A percentile compares a stretch with the other conserved stretches of the same genome.
These are phyloP conservation scores for Lentinus brumalis DNA, from an alignment of 768 basidiomycete genomes.

Conservation along the genomic window DNA sequence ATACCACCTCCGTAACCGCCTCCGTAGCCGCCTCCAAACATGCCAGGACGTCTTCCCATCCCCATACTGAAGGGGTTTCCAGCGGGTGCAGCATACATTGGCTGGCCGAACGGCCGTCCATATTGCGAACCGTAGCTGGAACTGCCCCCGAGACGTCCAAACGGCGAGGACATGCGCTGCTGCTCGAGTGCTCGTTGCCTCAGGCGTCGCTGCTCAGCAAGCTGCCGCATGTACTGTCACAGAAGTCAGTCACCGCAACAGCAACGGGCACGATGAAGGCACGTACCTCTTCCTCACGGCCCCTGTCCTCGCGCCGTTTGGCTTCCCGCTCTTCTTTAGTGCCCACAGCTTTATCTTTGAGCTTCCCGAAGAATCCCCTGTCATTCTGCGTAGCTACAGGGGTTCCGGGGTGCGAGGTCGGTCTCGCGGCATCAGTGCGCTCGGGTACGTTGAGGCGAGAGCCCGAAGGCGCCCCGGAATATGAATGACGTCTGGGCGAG, in stretches of 20 bases:
- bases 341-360: slow-evolving; percentile 65
- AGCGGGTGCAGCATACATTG: slow-evolving; percentile 29
- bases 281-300: slow-evolving; percentile 24
- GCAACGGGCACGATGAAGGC: not conserved
- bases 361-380: slow-evolving; percentile 56
- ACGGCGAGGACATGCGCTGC: slow-evolving; percentile 17
- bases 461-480: slow-evolving; percentile 17
- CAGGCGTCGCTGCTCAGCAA: slow-evolving; percentile 18
- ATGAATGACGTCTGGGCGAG: slow-evolving; percentile 31
- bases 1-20: too few species aligned
- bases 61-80: slow-evolving; percentile 13
- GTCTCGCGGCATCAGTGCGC: not conserved
- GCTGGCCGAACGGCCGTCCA: slow-evolving; percentile 1
- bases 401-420: slow-evolving; percentile 21
- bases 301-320: slow-evolving; percentile 31
- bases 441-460: slow-evolving; percentile 14
- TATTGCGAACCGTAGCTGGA: slow-evolving; percentile 2
- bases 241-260: not conserved
- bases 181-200: slow-evolving; percentile 15
- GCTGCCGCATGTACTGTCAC: slow-evolving; percentile 22
- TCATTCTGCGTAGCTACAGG: slow-evolving; percentile 34
- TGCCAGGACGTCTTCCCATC: not conserved
- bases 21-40: slow-evolving; percentile 24
- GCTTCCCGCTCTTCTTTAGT: slow-evolving; percentile 66
- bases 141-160: not conserved